These are phyloP conservation scores for Hanseniaspora nectarophila DNA, from an alignment of 805 yeast genomes.

Conservation along the genomic window DNA sequence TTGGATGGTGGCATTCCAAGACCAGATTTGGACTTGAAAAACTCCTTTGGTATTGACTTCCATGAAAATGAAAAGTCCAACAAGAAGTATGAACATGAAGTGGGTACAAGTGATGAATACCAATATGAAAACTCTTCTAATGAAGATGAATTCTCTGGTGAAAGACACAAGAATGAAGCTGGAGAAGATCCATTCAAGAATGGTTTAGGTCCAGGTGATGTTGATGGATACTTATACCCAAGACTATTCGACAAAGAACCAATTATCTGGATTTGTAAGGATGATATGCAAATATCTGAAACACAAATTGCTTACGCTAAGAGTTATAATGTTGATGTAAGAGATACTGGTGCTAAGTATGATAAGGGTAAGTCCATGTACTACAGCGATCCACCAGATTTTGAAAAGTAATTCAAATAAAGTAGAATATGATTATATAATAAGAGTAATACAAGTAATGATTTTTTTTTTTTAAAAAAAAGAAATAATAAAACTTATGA, in stretches of 20 bases:
- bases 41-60: conserved; percentile 4
- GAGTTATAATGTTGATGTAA: conserved; percentile 41
- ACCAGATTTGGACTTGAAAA: conserved; percentile 17
- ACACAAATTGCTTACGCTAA: conserved; percentile 45
- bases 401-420: conserved; percentile 27
- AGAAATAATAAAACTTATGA: no score
- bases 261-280: conserved; percentile 59
- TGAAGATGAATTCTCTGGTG: neutral
- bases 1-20: conserved; percentile 27
- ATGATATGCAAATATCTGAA: conserved; percentile 53
- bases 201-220: conserved; percentile 26
- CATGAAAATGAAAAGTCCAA: neutral
- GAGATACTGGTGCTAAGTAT: conserved; percentile 46
- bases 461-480: neutral
- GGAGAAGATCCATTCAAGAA: conserved; percentile 22
- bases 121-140: neutral
- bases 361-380: conserved; percentile 45
- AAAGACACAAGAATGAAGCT: neutral
- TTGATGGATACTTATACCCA: conserved; percentile 39
- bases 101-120: neutral
- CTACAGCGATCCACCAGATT: conserved; percentile 61
- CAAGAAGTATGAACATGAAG: neutral
- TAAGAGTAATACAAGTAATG: neutral
- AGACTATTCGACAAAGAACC: conserved; percentile 46
- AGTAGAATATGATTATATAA: neutral